Evolutionary conservation across 345 rosid species (phyloP).

Genomic region (Eucalyptus marginata): DNA sequence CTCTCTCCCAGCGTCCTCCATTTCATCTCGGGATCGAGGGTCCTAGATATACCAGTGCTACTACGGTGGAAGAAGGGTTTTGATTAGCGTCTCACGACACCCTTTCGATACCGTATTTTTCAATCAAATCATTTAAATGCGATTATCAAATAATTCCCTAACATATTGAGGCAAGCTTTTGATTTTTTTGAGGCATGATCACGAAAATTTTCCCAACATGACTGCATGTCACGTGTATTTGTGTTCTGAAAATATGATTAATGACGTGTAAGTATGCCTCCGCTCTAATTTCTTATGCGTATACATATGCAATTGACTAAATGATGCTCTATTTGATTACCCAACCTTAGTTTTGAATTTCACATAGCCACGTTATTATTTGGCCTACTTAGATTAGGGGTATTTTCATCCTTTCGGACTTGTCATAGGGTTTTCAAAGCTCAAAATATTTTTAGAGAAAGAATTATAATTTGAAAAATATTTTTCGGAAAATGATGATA

Average conservation of each 20-base stretch:
- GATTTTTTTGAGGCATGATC: neutral
- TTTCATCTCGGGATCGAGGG: neutral
- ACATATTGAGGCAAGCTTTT: neutral
- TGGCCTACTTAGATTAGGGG: neutral
- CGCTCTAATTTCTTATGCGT: neutral
- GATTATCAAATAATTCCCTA: neutral
- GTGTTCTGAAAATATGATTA: neutral
- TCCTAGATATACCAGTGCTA: neutral
- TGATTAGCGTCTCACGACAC: neutral
- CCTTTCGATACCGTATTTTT: neutral
- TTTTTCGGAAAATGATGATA: neutral
- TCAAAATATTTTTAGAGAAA: neutral
- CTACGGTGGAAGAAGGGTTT: neutral
- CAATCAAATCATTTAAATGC: neutral
- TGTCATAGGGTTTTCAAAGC: neutral
- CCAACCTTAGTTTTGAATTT: neutral
- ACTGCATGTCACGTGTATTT: neutral
- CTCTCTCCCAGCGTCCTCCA: neutral
- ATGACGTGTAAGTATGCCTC: neutral
- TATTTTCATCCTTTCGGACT: neutral
- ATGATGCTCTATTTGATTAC: neutral
- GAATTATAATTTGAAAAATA: neutral
- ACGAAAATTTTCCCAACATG: neutral
- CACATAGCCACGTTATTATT: neutral
- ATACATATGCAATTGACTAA: neutral